These are phyloP conservation scores for Boletus rubroflammeus DNA, from an alignment of 768 basidiomycete species.

Conservation along the genomic window DNA sequence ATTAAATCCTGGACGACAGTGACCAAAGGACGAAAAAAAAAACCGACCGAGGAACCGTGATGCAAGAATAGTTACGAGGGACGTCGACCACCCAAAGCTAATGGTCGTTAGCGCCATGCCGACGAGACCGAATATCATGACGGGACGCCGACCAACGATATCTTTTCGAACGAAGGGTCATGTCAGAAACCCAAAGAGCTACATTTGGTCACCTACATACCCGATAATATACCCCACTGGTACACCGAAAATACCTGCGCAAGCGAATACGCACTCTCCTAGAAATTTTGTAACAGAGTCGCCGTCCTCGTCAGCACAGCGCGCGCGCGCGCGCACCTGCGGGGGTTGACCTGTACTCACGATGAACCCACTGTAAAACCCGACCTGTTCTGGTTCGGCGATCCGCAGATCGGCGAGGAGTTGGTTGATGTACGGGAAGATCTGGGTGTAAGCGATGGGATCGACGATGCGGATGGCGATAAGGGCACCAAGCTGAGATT, in stretches of 20 bases:
- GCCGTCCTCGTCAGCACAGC: not conserved
- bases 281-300: too few relatives aligned
- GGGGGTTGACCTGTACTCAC: not conserved
- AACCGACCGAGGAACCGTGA: constrained; percentile 6
- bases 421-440: constrained; percentile 10
- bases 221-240: constrained; percentile 6
- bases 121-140: not conserved
- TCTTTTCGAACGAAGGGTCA: not conserved
- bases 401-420: constrained; percentile 1
- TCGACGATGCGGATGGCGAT: not conserved
- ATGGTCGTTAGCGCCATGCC: constrained; percentile 3
- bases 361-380: constrained; percentile 6
- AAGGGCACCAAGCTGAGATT: constrained; percentile 1
- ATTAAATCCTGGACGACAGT: not conserved
- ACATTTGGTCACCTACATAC: not conserved
- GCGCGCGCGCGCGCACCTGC: too few relatives aligned
- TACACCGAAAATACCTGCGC: constrained; percentile 4
- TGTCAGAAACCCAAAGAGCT: not conserved
- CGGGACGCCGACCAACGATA: constrained; percentile 1
- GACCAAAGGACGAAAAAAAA: not conserved
- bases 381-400: constrained; percentile 4
- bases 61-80: constrained; percentile 1
- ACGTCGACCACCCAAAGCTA: constrained; percentile 10
- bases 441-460: constrained; percentile 2
- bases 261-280: constrained; percentile 5